A percentile compares a stretch with the other conserved stretches of the same genome.
Evolutionary conservation across 2,329 filamentous ascomycete species (phyloP).

Genomic region (Mycosphaerella sp.): DNA sequence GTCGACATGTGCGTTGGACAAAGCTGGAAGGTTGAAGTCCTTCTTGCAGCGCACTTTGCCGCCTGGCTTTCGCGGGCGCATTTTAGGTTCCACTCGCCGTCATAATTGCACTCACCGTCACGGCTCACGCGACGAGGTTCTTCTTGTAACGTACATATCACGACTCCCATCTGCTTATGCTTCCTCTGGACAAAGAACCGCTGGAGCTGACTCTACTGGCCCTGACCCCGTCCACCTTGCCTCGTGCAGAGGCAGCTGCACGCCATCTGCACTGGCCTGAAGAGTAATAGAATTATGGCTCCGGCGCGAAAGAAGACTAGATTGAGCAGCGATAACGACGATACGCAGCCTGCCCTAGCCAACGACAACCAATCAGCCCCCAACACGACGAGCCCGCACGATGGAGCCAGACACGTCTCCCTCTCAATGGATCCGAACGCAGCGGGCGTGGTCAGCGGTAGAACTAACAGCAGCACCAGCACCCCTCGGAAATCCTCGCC

Average conservation of each 20-base stretch:
- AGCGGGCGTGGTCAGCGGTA: not conserved
- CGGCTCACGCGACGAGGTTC: not conserved
- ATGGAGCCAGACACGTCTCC: not conserved
- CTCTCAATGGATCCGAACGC: not conserved
- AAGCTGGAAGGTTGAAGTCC: too few relatives aligned
- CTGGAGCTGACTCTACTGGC: not conserved
- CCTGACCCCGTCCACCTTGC: not conserved
- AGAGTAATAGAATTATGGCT: conserved; percentile 14
- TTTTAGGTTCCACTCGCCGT: too few relatives aligned
- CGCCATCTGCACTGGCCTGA: not conserved
- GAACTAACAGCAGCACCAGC: not conserved
- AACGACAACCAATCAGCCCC: conserved; percentile 12
- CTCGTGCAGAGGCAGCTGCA: not conserved
- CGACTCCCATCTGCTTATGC: not conserved
- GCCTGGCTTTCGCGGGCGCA: too few relatives aligned
- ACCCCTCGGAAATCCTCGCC: not conserved
- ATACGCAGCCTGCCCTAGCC: conserved; percentile 12
- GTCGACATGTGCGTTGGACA: too few relatives aligned
- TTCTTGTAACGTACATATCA: too few relatives aligned
- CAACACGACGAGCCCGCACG: conserved; percentile 4
- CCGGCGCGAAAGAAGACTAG: conserved; percentile 26
- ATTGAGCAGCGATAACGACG: conserved; percentile 17
- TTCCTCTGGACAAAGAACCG: not conserved
- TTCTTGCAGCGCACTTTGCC: too few relatives aligned
- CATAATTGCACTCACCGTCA: not conserved